These are phyloP conservation scores for Gossypium schwendimanii DNA, from an alignment of 441 rosid genomes.

Conservation along the genomic window DNA sequence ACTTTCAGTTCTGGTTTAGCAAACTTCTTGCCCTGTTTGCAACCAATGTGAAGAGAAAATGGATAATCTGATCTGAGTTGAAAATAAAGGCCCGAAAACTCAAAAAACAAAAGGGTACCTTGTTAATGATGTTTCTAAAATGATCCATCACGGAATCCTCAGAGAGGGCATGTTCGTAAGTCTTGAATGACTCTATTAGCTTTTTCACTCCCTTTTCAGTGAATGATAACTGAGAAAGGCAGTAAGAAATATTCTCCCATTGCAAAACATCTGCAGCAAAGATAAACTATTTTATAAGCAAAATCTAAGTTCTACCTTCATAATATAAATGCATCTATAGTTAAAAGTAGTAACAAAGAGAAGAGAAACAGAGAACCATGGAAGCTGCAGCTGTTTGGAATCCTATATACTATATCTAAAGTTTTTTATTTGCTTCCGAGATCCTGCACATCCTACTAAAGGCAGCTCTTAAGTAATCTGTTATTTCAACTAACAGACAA, in stretches of 20 bases:
- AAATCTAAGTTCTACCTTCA: slow-evolving; percentile 3
- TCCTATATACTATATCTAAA: not conserved
- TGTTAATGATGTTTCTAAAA: slow-evolving; percentile 80
- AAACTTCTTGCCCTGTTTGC: slow-evolving; percentile 81
- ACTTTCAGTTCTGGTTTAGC: slow-evolving; percentile 89
- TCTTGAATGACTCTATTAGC: slow-evolving; percentile 81
- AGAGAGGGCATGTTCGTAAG: slow-evolving; percentile 73
- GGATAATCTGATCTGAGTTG: not conserved
- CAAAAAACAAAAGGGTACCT: slow-evolving; percentile 41
- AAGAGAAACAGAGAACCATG: not conserved
- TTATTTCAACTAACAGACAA: not conserved
- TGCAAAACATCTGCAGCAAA: slow-evolving; percentile 69
- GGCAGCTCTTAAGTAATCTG: not conserved
- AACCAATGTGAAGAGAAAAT: slow-evolving; percentile 6
- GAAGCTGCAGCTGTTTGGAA: slow-evolving; percentile 4
- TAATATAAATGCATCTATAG: not conserved
- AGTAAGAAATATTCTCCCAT: slow-evolving; percentile 91
- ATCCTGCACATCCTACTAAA: not conserved
- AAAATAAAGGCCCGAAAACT: slow-evolving; percentile 2
- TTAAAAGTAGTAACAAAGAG: not conserved
- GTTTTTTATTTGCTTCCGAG: not conserved
- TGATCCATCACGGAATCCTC: slow-evolving; percentile 83
- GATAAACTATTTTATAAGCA: slow-evolving; percentile 4
- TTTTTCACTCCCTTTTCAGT: slow-evolving; percentile 93
- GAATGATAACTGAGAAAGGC: slow-evolving; percentile 87